Conservation (phyloP, 148 eudicot species). For the Fagopyrum esculentum region DNA sequence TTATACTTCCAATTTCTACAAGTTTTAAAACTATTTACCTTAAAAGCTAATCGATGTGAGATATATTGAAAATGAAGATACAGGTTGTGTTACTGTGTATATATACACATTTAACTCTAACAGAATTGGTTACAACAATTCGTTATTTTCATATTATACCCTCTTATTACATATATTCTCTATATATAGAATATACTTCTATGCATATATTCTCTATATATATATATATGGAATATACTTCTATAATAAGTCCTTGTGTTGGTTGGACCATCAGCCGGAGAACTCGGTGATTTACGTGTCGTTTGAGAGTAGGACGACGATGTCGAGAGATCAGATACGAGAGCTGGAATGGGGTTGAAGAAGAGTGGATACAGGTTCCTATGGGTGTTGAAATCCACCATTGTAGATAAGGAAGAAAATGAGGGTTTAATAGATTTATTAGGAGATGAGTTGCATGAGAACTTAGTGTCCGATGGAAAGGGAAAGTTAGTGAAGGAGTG, state of each 20-base stretch:
- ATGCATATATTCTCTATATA: no score
- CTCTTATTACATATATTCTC: no score
- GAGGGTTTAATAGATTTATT: slow-evolving; percentile 18
- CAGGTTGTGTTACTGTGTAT: no score
- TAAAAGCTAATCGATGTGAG: no score
- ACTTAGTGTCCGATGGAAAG: slow-evolving; percentile 6
- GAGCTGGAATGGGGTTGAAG: slow-evolving; percentile 32
- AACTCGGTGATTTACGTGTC: slow-evolving; percentile 31
- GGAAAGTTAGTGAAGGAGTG: slow-evolving; percentile 32
- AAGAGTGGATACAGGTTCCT: slow-evolving; percentile 29
- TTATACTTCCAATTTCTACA: no score
- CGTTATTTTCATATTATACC: no score
- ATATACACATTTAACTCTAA: no score
- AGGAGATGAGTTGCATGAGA: slow-evolving; percentile 23
- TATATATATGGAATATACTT: no score
- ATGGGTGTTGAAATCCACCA: slow-evolving; percentile 42
- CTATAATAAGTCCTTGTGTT: slow-evolving; percentile 5
- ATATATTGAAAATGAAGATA: no score
- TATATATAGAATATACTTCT: no score
- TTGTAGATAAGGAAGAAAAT: slow-evolving; percentile 34
- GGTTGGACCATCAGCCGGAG: slow-evolving; percentile 27
- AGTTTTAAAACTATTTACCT: no score
- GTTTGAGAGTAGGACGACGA: slow-evolving; percentile 40
- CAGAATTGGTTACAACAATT: no score
- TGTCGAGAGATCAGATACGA: slow-evolving; percentile 29